Percentiles rank a stretch among this genome's conserved stretches.
These are phyloP conservation scores for Boletus mariae DNA, from an alignment of 1,284 basidiomycete species.

Conservation along the genomic window DNA sequence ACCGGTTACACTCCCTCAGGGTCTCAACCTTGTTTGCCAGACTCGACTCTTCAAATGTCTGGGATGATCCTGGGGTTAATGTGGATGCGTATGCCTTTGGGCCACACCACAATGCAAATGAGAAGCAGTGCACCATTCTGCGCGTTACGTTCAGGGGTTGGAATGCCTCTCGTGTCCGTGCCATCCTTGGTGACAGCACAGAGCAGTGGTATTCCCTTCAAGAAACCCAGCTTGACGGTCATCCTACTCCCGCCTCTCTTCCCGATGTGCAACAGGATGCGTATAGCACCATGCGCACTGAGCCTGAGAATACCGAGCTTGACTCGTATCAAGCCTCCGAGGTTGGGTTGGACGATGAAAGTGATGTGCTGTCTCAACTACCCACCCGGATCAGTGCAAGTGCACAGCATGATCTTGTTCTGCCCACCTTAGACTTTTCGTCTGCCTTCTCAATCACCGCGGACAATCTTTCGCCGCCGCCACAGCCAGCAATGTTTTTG, in stretches of 20 bases:
- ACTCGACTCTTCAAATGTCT: constrained; percentile 62
- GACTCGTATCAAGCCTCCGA: constrained; percentile 9
- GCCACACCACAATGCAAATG: constrained; percentile 31
- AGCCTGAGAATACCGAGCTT: constrained; percentile 5
- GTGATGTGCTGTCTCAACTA: constrained; percentile 1
- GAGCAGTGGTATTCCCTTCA: constrained; percentile 70
- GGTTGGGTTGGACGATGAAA: constrained; percentile 1
- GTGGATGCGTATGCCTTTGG: constrained; percentile 52
- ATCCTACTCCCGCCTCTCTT: neutral
- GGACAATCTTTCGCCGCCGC: constrained; percentile 4
- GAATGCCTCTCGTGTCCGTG: constrained; percentile 55
- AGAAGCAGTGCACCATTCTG: constrained; percentile 53
- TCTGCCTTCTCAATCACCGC: constrained; percentile 12
- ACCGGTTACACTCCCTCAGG: constrained; percentile 56
- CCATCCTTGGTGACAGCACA: constrained; percentile 64
- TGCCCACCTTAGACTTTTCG: constrained; percentile 71
- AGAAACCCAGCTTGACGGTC: constrained; percentile 38
- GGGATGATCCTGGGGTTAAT: constrained; percentile 51
- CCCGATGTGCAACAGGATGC: neutral
- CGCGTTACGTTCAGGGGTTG: constrained; percentile 69
- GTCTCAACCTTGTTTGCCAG: constrained; percentile 65
- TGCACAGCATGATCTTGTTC: constrained; percentile 45
- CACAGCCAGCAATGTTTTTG: constrained; percentile 22
- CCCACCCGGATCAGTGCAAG: constrained; percentile 18
- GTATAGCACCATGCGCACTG: neutral